phyloP scores from a whole-genome alignment of 805 yeast species.

The Candida khao-thaluensis region DNA sequence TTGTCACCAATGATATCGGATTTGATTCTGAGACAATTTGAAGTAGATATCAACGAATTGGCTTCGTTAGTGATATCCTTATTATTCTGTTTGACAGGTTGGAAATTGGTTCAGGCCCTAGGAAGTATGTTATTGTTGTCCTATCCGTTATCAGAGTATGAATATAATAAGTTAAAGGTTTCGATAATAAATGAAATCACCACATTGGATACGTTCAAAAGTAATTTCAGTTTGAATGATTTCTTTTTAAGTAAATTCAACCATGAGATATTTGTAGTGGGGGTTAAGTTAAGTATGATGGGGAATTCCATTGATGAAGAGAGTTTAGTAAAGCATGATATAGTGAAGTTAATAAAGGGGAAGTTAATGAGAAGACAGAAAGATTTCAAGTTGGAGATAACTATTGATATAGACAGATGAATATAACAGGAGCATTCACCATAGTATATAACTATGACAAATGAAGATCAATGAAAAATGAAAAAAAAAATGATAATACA shows the following conservation, averaged over 20 bases:
- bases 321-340: conserved; percentile 50
- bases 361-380: conserved; percentile 24
- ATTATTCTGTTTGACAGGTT: conserved; percentile 48
- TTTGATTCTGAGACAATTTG: conserved; percentile 25
- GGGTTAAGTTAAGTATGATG: conserved; percentile 53
- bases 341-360: conserved; percentile 41
- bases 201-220: conserved; percentile 50
- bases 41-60: conserved; percentile 42
- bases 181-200: conserved; percentile 47
- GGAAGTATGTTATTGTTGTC: conserved; percentile 55
- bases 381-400: conserved; percentile 33
- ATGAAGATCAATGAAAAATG: no score
- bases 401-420: conserved; percentile 31
- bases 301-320: conserved; percentile 79
- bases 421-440: not conserved
- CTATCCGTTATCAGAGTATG: conserved; percentile 47
- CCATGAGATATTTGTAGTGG: conserved; percentile 56
- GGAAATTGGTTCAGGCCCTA: conserved; percentile 50
- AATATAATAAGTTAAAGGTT: conserved; percentile 34
- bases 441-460: no score
- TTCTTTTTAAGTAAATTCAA: conserved; percentile 63
- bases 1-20: conserved; percentile 40
- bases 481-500: no score
- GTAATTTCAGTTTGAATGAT: conserved; percentile 46
- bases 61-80: conserved; percentile 47